phyloP scores from a whole-genome alignment of 2,329 filamentous ascomycete species.

The Diaporthe eres region DNA sequence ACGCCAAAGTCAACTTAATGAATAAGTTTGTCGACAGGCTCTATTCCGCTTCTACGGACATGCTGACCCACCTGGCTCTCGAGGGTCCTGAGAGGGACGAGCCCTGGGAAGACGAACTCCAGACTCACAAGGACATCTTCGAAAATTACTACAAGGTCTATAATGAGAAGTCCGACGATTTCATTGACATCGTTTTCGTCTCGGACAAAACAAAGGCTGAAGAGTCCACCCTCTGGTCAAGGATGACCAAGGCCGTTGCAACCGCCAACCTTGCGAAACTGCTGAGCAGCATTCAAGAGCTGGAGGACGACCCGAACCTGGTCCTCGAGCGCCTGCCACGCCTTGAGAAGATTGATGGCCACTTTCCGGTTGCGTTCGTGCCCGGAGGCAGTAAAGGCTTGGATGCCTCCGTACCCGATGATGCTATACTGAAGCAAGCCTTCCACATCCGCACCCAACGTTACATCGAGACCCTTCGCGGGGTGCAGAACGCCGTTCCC shows the following conservation, averaged over 20 bases:
- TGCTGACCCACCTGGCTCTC: constrained; percentile 33
- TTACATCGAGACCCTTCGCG: constrained; percentile 48
- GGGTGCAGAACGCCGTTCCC: constrained; percentile 36
- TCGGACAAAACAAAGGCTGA: constrained; percentile 27
- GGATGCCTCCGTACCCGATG: constrained; percentile 41
- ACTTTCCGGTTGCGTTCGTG: constrained; percentile 34
- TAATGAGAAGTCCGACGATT: constrained; percentile 17
- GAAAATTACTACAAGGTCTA: constrained; percentile 33
- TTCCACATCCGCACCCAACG: constrained; percentile 56
- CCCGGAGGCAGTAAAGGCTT: constrained; percentile 32
- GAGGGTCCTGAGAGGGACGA: constrained; percentile 33
- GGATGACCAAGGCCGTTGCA: constrained; percentile 37
- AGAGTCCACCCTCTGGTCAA: constrained; percentile 26
- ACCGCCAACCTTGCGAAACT: constrained; percentile 55
- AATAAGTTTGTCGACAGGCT: constrained; percentile 41
- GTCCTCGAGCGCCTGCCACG: constrained; percentile 46
- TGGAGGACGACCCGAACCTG: constrained; percentile 43
- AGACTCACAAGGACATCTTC: constrained; percentile 36
- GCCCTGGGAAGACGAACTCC: constrained; percentile 36
- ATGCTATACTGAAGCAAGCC: constrained; percentile 44
- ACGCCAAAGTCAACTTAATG: constrained; percentile 40
- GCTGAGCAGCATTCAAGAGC: constrained; percentile 46
- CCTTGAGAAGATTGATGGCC: constrained; percentile 45
- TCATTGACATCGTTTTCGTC: constrained; percentile 37
- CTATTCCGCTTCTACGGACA: constrained; percentile 22